phyloP scores from a whole-genome alignment of 1,284 basidiomycete species.

The Apiotrichum akiyoshidainum region DNA sequence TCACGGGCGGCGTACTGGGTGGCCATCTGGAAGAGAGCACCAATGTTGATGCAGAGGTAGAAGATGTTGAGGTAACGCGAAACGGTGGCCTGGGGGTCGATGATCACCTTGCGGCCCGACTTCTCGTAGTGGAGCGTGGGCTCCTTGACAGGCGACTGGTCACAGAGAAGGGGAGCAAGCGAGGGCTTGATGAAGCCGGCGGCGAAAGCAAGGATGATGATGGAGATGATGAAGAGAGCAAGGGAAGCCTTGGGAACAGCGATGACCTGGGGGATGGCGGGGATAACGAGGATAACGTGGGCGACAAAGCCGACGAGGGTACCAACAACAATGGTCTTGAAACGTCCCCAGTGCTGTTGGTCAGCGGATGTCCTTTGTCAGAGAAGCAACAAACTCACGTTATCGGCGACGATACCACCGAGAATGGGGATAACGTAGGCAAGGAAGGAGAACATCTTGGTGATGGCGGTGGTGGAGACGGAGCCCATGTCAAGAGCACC shows the following conservation, averaged over 20 bases:
- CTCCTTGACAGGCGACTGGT: slow-evolving; percentile 45
- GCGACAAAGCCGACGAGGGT: slow-evolving; percentile 36
- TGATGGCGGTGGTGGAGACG: slow-evolving; percentile 27
- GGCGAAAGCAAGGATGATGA: slow-evolving; percentile 47
- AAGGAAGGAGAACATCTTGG: slow-evolving; percentile 32
- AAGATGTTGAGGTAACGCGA: slow-evolving; percentile 42
- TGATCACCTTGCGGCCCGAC: slow-evolving; percentile 45
- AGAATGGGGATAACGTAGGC: slow-evolving; percentile 40
- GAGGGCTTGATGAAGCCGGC: slow-evolving; percentile 50
- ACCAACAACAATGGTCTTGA: slow-evolving; percentile 63
- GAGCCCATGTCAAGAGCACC: slow-evolving; percentile 53
- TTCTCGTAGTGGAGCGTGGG: slow-evolving; percentile 33
- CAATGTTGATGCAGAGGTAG: slow-evolving; percentile 47
- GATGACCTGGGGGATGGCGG: slow-evolving; percentile 46
- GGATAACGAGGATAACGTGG: slow-evolving; percentile 39
- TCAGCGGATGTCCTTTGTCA: neutral
- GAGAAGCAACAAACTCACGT: slow-evolving; percentile 3
- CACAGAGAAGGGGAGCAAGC: slow-evolving; percentile 46
- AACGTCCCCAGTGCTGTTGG: slow-evolving; percentile 60
- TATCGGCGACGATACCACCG: slow-evolving; percentile 59
- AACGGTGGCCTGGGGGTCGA: slow-evolving; percentile 46
- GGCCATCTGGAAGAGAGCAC: slow-evolving; percentile 45
- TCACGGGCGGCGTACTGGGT: slow-evolving; percentile 44
- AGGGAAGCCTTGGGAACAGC: slow-evolving; percentile 24
- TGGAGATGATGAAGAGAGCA: slow-evolving; percentile 44